phyloP scores from a whole-genome alignment of 352 stramenopile genomes.

The Pythium coloratum region DNA sequence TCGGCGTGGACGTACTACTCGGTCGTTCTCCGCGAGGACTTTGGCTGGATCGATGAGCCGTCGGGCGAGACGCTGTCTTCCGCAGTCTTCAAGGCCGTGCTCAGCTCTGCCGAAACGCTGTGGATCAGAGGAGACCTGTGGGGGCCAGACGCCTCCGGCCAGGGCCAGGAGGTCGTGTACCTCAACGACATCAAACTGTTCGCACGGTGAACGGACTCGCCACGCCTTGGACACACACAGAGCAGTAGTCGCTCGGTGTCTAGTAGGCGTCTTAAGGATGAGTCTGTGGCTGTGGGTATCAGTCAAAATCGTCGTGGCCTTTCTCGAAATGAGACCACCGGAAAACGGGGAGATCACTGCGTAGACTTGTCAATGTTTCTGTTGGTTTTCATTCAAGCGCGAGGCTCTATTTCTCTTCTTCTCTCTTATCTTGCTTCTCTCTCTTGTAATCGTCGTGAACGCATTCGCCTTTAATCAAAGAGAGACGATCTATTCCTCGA shows the following conservation, averaged over 20 bases:
- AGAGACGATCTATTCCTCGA: slow-evolving; percentile 54
- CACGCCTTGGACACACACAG: too few species aligned
- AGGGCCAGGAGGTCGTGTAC: slow-evolving; percentile 73
- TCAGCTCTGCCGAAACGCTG: slow-evolving; percentile 36
- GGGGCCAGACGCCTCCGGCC: slow-evolving; percentile 40
- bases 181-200: slow-evolving; percentile 63
- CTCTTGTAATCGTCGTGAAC: background rate
- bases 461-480: background rate
- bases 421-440: background rate
- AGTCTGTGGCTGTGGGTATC: too few species aligned
- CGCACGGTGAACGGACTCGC: slow-evolving; percentile 23
- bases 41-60: slow-evolving; percentile 70
- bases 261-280: too few species aligned
- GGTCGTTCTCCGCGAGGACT: slow-evolving; percentile 69
- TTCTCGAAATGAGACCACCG: background rate
- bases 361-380: slow-evolving; percentile 7
- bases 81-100: slow-evolving; percentile 33
- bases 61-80: slow-evolving; percentile 31
- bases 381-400: slow-evolving; percentile 3
- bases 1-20: slow-evolving; percentile 66
- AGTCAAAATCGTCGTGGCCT: background rate
- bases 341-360: background rate
- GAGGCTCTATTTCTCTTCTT: background rate
- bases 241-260: too few species aligned
- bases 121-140: slow-evolving; percentile 74